A percentile compares a stretch with the other conserved stretches of the same genome.
Conservation (phyloP, 1,139 yeast species). For the Yamadazyma siamensis region DNA sequence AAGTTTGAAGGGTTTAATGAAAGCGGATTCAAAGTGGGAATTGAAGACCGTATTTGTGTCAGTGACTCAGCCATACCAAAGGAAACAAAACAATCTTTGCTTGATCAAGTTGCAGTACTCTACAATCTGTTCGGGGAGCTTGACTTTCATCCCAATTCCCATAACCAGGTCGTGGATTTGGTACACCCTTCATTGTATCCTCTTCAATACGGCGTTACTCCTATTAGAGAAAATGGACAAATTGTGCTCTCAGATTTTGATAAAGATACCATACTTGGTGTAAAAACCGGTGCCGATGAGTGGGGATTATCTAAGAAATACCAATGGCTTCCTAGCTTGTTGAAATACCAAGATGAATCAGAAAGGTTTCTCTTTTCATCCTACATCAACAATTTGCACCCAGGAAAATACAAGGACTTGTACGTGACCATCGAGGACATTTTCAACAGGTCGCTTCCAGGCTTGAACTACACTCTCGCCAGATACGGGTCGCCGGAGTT, state of each 20-base stretch:
- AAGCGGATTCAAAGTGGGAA: slow-evolving; percentile 10
- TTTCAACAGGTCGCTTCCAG: slow-evolving; percentile 22
- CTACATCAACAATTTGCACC: slow-evolving; percentile 42
- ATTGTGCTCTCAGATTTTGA: slow-evolving; percentile 11
- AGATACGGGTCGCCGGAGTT: slow-evolving; percentile 18
- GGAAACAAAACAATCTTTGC: slow-evolving; percentile 9
- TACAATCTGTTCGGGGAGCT: slow-evolving; percentile 13
- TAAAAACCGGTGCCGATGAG: slow-evolving; percentile 15
- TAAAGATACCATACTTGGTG: slow-evolving; percentile 12
- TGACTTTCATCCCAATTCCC: slow-evolving; percentile 40
- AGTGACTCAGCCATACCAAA: slow-evolving; percentile 15
- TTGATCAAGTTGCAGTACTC: slow-evolving; percentile 2
- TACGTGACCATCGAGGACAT: slow-evolving; percentile 23
- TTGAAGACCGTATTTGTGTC: slow-evolving; percentile 18
- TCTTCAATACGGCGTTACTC: slow-evolving; percentile 31
- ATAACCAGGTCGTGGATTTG: slow-evolving; percentile 36
- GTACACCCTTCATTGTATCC: slow-evolving; percentile 47
- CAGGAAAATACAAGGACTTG: slow-evolving; percentile 19
- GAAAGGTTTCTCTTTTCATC: slow-evolving; percentile 20
- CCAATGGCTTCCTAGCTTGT: slow-evolving; percentile 33
- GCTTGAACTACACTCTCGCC: slow-evolving; percentile 26
- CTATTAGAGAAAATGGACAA: slow-evolving; percentile 14
- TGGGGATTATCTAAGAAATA: slow-evolving; percentile 12
- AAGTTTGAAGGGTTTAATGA: slow-evolving; percentile 4
- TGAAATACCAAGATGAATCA: slow-evolving; percentile 13